Base-by-base conservation (phyloP, 2,329 filamentous ascomycete species). In the Aspergillaceae sp. region DNA sequence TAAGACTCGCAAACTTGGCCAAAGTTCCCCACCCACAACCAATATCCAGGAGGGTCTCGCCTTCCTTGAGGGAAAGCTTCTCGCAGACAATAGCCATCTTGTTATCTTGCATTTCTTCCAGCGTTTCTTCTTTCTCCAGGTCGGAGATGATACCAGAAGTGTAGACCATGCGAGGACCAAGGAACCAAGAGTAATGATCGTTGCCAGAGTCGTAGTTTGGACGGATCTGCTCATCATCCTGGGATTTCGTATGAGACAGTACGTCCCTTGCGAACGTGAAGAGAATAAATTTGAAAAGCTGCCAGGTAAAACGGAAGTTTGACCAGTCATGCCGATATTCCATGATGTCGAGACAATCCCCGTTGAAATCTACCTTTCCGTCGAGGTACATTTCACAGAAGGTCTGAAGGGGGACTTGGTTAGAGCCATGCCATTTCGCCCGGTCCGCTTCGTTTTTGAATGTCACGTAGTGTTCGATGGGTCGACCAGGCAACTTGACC, bases 1-100 rank as follows among this genome's bases (percentile, higher is more conserved):
- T 86, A 66, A 84, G 79, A 58, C 83, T 87, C 56, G 88, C 89
- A 62, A 89, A 94, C 58, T 84, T 85, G 61, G 87, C 83, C 46
- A 94, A 83, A 11, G 88, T 94, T 60, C 88, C 88, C 88, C 89
- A 94, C 56, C 89, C 89, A 64, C 88, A 94, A 61, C 88, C 88
- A 62, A 94, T 91, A 61, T 94, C 88, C 51, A 94, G 82, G 73
- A 94, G 74, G 41, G 68, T 75, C 66, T 94, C 87, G 57, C 81
- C 86, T 58, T 82, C 67, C 71, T 88, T 75, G 49, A 94, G 77
- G 30, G 74, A 80, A 53, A 94, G 86, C 78, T 94, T 94, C 70
- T 94, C 87, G 68, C 88, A 94, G 40, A 94, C 88, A 54, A 91
- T 74, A 52, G 83, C 82, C 63, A 94, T 74, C 73, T 94, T 94